Conservation (phyloP, 371 early-diverging fungal genomes). For the Entomophthora muscae region DNA sequence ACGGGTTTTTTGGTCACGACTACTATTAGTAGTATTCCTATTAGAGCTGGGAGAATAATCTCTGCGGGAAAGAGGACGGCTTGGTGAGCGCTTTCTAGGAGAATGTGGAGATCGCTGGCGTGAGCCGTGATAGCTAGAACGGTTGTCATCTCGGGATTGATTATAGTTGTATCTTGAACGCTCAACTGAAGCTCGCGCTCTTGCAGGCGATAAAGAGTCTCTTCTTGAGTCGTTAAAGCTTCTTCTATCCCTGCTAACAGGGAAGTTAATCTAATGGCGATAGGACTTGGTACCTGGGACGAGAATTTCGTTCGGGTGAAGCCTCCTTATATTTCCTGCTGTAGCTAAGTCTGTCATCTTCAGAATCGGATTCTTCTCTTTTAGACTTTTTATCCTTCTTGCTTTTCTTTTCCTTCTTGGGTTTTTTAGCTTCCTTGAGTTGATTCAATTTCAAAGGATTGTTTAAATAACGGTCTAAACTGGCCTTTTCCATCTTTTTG, state of each 20-base stretch:
- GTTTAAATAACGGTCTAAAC: constrained; percentile 51
- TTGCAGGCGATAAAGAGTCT: neutral
- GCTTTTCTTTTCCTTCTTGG: constrained; percentile 26
- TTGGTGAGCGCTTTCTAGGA: neutral
- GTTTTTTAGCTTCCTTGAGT: constrained; percentile 19
- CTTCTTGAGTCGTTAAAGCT: too few relatives aligned
- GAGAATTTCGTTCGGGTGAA: neutral
- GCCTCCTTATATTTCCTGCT: neutral
- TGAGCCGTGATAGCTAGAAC: neutral
- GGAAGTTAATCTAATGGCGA: constrained; percentile 9
- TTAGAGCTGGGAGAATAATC: too few relatives aligned
- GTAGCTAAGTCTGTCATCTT: neutral
- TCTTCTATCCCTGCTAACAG: too few relatives aligned
- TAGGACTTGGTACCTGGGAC: neutral
- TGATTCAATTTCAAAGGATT: constrained; percentile 55
- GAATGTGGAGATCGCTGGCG: neutral
- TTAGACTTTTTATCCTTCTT: constrained; percentile 21
- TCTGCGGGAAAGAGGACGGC: too few relatives aligned
- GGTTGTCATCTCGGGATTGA: neutral
- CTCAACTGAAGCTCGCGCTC: neutral
- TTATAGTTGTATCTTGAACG: neutral
- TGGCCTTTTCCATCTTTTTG: constrained; percentile 64
- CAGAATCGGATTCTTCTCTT: constrained; percentile 16
- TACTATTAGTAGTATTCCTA: too few relatives aligned
- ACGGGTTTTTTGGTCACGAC: neutral